phyloP scores from a whole-genome alignment of 192 early-diverging fungal genomes.

The Phlyctochytrium planicorne region DNA sequence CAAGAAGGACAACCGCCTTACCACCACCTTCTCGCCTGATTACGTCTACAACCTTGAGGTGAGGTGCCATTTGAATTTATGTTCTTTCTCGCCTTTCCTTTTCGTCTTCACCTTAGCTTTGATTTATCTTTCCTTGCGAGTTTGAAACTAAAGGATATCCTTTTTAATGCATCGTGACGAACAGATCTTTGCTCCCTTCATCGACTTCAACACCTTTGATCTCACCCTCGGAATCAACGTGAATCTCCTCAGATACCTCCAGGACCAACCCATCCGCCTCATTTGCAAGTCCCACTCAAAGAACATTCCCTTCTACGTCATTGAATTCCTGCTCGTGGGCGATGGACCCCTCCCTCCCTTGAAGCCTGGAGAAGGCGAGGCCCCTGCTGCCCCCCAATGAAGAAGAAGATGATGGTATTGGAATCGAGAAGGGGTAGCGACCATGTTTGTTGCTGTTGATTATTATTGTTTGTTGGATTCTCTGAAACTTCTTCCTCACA shows the following conservation, averaged over 20 bases:
- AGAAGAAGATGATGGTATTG: too few species aligned
- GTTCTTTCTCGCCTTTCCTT: background rate
- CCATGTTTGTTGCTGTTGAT: too few species aligned
- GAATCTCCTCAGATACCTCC: constrained; percentile 43
- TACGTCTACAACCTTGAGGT: constrained; percentile 77
- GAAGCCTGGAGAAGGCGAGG: constrained; percentile 2
- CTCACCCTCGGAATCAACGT: constrained; percentile 52
- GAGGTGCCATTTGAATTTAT: constrained; percentile 39
- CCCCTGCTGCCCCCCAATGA: background rate
- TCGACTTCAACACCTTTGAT: constrained; percentile 51
- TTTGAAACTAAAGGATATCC: too few species aligned
- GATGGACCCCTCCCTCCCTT: constrained; percentile 6
- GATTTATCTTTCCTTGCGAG: constrained; percentile 6
- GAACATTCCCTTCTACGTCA: constrained; percentile 63
- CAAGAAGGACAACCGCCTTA: constrained; percentile 41
- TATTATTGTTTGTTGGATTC: too few species aligned
- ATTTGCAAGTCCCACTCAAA: constrained; percentile 66
- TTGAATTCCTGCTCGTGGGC: constrained; percentile 61
- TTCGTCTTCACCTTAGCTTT: constrained; percentile 22
- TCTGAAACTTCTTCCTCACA: too few species aligned
- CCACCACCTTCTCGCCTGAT: constrained; percentile 56
- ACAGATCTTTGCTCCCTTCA: constrained; percentile 67
- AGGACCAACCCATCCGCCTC: constrained; percentile 68
- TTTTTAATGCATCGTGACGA: too few species aligned
- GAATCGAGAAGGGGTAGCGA: too few species aligned